Evolutionary conservation across 495 filamentous ascomycete genomes (phyloP).

Genomic region (Lentithecium fluviatile): DNA sequence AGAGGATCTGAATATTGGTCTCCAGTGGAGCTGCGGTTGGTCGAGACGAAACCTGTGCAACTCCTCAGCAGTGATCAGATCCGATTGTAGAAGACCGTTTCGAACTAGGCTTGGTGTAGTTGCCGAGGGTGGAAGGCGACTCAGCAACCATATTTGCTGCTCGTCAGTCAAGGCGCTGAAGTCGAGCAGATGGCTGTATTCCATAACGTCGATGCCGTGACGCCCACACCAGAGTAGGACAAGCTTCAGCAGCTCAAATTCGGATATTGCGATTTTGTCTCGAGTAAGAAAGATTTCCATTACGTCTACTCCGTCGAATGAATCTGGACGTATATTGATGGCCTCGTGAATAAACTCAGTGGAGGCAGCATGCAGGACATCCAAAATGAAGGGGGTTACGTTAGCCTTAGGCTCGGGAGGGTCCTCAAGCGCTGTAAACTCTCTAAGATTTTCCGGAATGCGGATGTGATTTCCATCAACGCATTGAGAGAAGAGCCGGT

Average conservation of each 20-base stretch:
- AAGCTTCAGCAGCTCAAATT: constrained; percentile 52
- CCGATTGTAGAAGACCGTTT: constrained; percentile 49
- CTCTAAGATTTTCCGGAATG: constrained; percentile 39
- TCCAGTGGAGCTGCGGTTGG: constrained; percentile 47
- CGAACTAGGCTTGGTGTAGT: constrained; percentile 39
- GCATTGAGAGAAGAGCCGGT: constrained; percentile 53
- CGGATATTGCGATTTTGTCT: constrained; percentile 48
- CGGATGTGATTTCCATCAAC: constrained; percentile 54
- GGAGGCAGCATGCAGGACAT: constrained; percentile 47
- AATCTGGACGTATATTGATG: not conserved
- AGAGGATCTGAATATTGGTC: constrained; percentile 46
- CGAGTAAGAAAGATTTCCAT: constrained; percentile 47
- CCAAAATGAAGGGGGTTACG: constrained; percentile 47
- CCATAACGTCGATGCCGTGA: constrained; percentile 38
- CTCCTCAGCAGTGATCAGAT: constrained; percentile 41
- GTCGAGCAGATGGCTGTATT: constrained; percentile 48
- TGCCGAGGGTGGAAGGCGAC: constrained; percentile 40
- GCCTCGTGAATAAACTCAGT: constrained; percentile 11
- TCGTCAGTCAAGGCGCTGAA: constrained; percentile 45
- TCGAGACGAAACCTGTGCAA: constrained; percentile 43
- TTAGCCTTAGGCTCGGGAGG: constrained; percentile 38
- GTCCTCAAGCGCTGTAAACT: constrained; percentile 39
- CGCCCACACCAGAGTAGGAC: constrained; percentile 46
- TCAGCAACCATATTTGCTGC: constrained; percentile 48
- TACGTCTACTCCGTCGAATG: constrained; percentile 38